A percentile compares a stretch with the other conserved stretches of the same genome.
Conservation (phyloP, 345 rosid genomes). For the Angophora floribunda region DNA sequence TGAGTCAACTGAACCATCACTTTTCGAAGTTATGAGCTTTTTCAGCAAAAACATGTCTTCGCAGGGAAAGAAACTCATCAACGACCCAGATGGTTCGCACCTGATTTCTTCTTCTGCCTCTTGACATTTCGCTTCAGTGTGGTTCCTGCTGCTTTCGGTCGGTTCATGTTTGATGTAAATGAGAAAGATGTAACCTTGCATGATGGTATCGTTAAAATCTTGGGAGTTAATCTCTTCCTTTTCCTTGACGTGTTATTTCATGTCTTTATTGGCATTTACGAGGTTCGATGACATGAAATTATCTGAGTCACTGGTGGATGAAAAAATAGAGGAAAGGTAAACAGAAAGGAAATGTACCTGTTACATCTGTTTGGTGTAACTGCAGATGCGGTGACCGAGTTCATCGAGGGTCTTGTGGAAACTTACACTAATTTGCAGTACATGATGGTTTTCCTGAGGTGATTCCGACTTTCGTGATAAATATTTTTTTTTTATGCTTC, state of each 20-base stretch:
- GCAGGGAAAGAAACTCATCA: background rate
- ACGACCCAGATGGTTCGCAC: conserved; percentile 4
- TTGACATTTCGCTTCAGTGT: background rate
- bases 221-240: background rate
- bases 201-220: background rate
- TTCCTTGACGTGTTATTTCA: background rate
- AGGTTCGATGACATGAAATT: background rate
- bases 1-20: background rate
- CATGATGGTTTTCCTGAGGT: conserved; percentile 91
- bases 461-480: conserved; percentile 36
- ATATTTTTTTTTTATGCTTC: background rate
- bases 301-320: background rate
- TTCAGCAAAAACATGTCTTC: background rate
- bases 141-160: background rate
- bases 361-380: background rate
- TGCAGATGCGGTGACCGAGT: conserved; percentile 87
- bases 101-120: background rate
- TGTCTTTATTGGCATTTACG: background rate
- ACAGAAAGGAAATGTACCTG: background rate
- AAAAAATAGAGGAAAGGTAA: background rate
- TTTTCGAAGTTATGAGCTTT: background rate
- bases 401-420: conserved; percentile 83
- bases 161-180: background rate
- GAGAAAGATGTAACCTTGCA: background rate
- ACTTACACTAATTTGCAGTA: conserved; percentile 76